phyloP scores from a whole-genome alignment of 2,329 filamentous ascomycete species.

The Xenoacremonium recifei region DNA sequence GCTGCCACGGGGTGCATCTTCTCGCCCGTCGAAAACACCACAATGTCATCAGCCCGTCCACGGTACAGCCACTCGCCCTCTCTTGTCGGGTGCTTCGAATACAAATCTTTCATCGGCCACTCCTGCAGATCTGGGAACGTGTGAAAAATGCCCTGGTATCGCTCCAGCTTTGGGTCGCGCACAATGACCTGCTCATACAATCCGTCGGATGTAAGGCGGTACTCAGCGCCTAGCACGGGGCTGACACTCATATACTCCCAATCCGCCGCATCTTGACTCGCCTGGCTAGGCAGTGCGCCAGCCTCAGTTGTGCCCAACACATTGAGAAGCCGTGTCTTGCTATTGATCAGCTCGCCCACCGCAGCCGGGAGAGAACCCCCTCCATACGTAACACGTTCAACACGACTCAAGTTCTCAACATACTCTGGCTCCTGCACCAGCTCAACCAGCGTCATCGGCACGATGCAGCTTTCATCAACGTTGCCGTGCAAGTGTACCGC shows the following conservation, averaged over 20 bases:
- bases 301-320: constrained; percentile 2
- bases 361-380: constrained; percentile 28
- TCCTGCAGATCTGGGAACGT: constrained; percentile 2
- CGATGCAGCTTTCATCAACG: constrained; percentile 10
- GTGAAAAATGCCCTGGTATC: not conserved
- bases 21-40: constrained; percentile 1
- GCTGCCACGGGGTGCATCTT: not conserved
- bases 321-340: too few species aligned
- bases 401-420: constrained; percentile 11
- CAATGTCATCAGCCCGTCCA: not conserved
- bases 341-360: too few species aligned
- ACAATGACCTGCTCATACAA: constrained; percentile 1
- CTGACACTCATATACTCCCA: constrained; percentile 1
- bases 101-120: not conserved
- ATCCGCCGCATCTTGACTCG: not conserved
- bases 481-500: constrained; percentile 13
- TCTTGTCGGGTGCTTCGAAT: not conserved
- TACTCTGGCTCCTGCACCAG: constrained; percentile 15
- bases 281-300: not conserved
- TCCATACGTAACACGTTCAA: constrained; percentile 24
- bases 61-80: not conserved
- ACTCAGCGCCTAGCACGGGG: not conserved
- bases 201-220: not conserved
- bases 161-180: not conserved
- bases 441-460: constrained; percentile 19